A percentile compares a stretch with the other conserved stretches of the same genome.
These are phyloP conservation scores for Grosmannia huntii DNA, from an alignment of 2,329 filamentous ascomycete genomes.

Conservation along the genomic window DNA sequence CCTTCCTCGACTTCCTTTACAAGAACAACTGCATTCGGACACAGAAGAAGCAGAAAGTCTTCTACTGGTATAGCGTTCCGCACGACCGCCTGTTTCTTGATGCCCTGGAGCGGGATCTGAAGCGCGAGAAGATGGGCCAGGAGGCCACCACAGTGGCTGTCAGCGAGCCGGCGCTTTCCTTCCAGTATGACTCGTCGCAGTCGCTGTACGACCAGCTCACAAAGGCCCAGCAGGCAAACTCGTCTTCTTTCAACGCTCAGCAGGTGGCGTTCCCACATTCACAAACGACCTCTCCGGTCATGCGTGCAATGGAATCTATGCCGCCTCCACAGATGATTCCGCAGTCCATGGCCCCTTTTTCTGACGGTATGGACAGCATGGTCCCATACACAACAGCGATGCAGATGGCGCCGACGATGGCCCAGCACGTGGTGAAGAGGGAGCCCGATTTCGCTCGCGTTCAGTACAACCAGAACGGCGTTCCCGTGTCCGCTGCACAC, in stretches of 20 bases:
- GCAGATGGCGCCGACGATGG: slow-evolving; percentile 54
- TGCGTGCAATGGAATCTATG: slow-evolving; percentile 89
- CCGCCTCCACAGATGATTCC: slow-evolving; percentile 52
- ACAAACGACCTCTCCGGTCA: slow-evolving; percentile 76
- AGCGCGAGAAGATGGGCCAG: slow-evolving; percentile 98
- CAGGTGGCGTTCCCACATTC: slow-evolving; percentile 55
- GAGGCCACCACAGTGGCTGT: slow-evolving; percentile 95
- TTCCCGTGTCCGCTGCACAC: slow-evolving; percentile 70
- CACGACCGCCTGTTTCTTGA: slow-evolving; percentile 96
- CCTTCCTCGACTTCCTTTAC: slow-evolving; percentile 96
- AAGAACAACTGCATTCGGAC: slow-evolving; percentile 99
- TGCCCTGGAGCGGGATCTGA: slow-evolving; percentile 90
- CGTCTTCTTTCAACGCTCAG: slow-evolving; percentile 85
- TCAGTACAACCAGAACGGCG: slow-evolving; percentile 85
- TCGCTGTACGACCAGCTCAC: slow-evolving; percentile 98
- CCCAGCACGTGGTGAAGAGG: slow-evolving; percentile 70
- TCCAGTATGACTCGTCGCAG: slow-evolving; percentile 98
- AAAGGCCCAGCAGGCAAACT: slow-evolving; percentile 97
- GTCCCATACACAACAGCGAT: slow-evolving; percentile 50
- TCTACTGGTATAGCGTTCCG: slow-evolving; percentile 99
- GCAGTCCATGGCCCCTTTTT: slow-evolving; percentile 39
- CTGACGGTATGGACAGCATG: slow-evolving; percentile 60
- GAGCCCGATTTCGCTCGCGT: slow-evolving; percentile 73
- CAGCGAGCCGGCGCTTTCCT: slow-evolving; percentile 91
- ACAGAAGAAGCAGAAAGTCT: slow-evolving; percentile 99